Percentiles rank a stretch among this genome's conserved stretches.
Conservation (phyloP, 192 early-diverging fungal species). For the Rhizophagus sp. region DNA sequence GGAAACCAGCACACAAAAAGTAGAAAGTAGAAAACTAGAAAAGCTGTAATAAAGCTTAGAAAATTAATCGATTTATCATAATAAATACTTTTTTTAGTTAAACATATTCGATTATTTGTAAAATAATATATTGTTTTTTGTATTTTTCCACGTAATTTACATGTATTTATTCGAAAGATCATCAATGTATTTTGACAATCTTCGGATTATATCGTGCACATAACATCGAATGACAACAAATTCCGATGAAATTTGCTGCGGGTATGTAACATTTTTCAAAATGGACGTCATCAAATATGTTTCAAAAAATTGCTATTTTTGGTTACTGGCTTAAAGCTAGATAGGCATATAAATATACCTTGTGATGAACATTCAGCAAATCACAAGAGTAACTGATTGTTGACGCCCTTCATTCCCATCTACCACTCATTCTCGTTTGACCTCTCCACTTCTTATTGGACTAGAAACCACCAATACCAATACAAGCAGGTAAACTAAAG, state of each 20-base stretch:
- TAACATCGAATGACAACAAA: not conserved
- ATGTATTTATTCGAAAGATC: not conserved
- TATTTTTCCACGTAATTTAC: too few relatives aligned
- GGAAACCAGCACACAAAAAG: not conserved
- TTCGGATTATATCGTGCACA: not conserved
- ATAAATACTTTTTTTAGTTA: too few relatives aligned
- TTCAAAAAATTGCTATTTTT: not conserved
- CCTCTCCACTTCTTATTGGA: conserved; percentile 34
- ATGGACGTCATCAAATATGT: not conserved
- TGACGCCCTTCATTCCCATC: conserved; percentile 18
- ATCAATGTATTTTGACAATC: not conserved
- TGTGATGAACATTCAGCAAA: conserved; percentile 25
- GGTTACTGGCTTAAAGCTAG: not conserved
- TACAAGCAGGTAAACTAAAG: conserved; percentile 28
- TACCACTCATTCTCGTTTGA: conserved; percentile 33
- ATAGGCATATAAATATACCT: not conserved
- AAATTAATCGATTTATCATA: too few relatives aligned
- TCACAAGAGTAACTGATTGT: conserved; percentile 25
- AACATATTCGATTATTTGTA: too few relatives aligned
- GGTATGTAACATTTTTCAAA: not conserved
- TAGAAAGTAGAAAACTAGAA: not conserved
- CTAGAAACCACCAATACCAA: conserved; percentile 35
- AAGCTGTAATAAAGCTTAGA: not conserved
- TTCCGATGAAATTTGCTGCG: not conserved
- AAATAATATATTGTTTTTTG: too few relatives aligned